phyloP scores from a whole-genome alignment of 1,139 yeast genomes.

The Diutina rugosa region DNA sequence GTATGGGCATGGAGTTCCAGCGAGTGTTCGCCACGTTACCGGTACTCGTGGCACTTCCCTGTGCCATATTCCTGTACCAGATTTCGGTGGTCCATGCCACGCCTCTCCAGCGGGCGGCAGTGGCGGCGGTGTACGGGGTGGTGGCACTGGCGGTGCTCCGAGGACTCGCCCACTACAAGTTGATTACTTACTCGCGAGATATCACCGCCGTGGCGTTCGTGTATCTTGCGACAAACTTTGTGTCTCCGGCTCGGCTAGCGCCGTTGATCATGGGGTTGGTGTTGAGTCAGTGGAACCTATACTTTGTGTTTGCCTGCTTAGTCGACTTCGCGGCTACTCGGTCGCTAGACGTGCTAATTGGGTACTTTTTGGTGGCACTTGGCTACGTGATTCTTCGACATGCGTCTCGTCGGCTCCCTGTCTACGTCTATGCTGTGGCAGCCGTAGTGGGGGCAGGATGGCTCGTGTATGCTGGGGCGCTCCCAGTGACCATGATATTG shows the following conservation, averaged over 20 bases:
- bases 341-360: slow-evolving; percentile 1
- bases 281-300: slow-evolving; percentile 6
- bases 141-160: slow-evolving; percentile 3
- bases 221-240: slow-evolving; percentile 7
- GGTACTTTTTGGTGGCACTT: slow-evolving; percentile 4
- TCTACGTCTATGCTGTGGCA: not conserved
- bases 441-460: not conserved
- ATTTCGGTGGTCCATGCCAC: slow-evolving; percentile 5
- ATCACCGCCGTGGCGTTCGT: slow-evolving; percentile 8
- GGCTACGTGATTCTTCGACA: not conserved
- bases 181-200: slow-evolving; percentile 5
- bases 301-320: slow-evolving; percentile 5
- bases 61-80: slow-evolving; percentile 4
- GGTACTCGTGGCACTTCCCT: slow-evolving; percentile 5
- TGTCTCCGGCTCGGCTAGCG: slow-evolving; percentile 2
- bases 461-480: not conserved
- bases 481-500: not conserved
- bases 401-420: not conserved
- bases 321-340: slow-evolving; percentile 5
- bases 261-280: slow-evolving; percentile 6
- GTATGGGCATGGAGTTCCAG: not conserved
- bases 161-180: slow-evolving; percentile 5
- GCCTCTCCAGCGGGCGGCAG: slow-evolving; percentile 3
- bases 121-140: slow-evolving; percentile 5
- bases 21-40: slow-evolving; percentile 5